phyloP scores from a whole-genome alignment of 1,284 basidiomycete genomes.

The Moesziomyces sp. region DNA sequence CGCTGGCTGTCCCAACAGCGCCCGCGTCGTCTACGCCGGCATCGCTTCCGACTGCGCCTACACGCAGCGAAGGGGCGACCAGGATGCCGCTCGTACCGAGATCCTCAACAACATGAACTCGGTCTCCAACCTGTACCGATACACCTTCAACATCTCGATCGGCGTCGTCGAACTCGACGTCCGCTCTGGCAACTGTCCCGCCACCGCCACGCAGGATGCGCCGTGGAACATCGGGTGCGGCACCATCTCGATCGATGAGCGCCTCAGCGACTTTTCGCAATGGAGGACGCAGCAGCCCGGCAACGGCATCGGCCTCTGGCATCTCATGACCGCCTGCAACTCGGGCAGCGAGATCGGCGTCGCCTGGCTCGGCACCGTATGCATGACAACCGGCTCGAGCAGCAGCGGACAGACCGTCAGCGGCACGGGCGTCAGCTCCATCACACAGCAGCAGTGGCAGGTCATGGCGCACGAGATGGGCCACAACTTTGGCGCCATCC shows the following conservation, averaged over 20 bases:
- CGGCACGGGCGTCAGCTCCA: conserved; percentile 85
- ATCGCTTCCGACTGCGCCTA: conserved; percentile 90
- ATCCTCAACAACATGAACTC: conserved; percentile 81
- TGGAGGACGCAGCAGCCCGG: conserved; percentile 81
- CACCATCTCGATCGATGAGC: conserved; percentile 72
- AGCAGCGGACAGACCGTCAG: conserved; percentile 74
- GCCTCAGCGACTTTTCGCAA: conserved; percentile 82
- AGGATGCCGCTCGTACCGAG: conserved; percentile 73
- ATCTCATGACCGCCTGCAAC: conserved; percentile 87
- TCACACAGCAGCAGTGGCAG: conserved; percentile 75
- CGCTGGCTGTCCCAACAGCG: conserved; percentile 78
- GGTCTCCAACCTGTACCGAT: conserved; percentile 78
- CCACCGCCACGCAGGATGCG: conserved; percentile 68
- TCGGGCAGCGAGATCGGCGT: conserved; percentile 87
- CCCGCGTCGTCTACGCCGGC: conserved; percentile 83
- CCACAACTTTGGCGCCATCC: conserved; percentile 90
- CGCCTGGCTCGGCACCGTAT: conserved; percentile 75
- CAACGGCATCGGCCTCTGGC: conserved; percentile 85
- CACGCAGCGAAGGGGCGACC: conserved; percentile 43
- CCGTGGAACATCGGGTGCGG: conserved; percentile 68
- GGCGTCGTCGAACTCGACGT: conserved; percentile 83
- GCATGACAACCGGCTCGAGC: conserved; percentile 69
- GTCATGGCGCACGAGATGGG: conserved; percentile 86
- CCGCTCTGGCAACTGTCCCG: conserved; percentile 68
- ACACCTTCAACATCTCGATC: conserved; percentile 85